A percentile compares a stretch with the other conserved stretches of the same genome.
These are phyloP conservation scores for Psilocybe azurescens DNA, from an alignment of 768 basidiomycete genomes.

Conservation along the genomic window DNA sequence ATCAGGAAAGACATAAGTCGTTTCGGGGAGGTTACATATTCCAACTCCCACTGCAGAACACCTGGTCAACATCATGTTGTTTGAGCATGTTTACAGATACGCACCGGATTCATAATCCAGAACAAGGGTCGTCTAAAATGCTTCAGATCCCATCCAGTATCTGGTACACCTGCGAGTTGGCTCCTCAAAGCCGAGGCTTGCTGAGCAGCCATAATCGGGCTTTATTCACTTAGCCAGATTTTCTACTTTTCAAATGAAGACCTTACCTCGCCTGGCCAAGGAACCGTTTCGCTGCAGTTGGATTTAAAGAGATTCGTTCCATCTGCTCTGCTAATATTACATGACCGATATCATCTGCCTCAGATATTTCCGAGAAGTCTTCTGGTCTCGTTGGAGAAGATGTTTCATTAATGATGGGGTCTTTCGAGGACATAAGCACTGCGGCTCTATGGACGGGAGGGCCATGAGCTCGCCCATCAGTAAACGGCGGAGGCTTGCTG, in stretches of 20 bases:
- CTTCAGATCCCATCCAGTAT: background rate
- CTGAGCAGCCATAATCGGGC: constrained; percentile 1
- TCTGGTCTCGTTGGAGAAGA: background rate
- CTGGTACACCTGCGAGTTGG: background rate
- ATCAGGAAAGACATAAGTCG: constrained; percentile 50
- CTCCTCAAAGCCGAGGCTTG: background rate
- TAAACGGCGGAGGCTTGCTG: background rate
- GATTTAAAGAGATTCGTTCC: background rate
- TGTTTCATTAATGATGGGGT: constrained; percentile 1
- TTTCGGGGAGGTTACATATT: constrained; percentile 19
- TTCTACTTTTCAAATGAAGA: no score
- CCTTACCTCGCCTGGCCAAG: constrained; percentile 4
- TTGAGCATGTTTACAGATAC: constrained; percentile 13
- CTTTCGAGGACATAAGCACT: background rate
- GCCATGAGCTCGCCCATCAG: background rate
- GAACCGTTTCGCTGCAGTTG: background rate
- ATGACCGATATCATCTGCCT: constrained; percentile 7
- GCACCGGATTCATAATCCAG: constrained; percentile 41
- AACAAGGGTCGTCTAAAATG: background rate
- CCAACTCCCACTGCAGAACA: constrained; percentile 41
- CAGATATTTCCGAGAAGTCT: background rate
- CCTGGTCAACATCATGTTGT: background rate
- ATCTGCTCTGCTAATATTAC: background rate
- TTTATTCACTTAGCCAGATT: background rate
- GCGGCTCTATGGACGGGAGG: background rate